A percentile compares a stretch with the other conserved stretches of the same genome.
phyloP scores from a whole-genome alignment of 805 yeast species.

The Suhomyces kilbournensis region DNA sequence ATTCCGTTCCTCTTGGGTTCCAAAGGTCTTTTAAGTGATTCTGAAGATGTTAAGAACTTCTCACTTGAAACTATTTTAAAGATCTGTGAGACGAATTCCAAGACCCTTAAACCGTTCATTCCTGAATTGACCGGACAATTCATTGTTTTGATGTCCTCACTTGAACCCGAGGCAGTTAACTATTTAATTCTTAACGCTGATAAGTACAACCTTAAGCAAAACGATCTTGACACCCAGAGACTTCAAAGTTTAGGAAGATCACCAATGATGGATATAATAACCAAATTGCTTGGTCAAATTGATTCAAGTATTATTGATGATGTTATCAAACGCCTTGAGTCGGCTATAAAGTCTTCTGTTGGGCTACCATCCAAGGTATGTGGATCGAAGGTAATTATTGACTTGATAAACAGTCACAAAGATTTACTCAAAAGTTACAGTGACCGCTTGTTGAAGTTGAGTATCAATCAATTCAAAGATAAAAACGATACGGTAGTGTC shows the following conservation, averaged over 20 bases:
- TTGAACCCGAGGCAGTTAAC: conserved; percentile 89
- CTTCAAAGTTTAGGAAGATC: conserved; percentile 71
- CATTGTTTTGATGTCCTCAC: conserved; percentile 69
- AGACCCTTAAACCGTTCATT: conserved; percentile 60
- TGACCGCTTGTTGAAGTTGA: conserved; percentile 57
- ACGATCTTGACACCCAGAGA: conserved; percentile 75
- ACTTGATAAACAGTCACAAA: conserved; percentile 56
- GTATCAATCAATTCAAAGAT: conserved; percentile 60
- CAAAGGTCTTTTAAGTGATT: conserved; percentile 78
- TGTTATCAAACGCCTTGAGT: conserved; percentile 48
- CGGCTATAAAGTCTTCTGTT: conserved; percentile 64
- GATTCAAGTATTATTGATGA: conserved; percentile 49
- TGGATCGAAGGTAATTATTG: conserved; percentile 69
- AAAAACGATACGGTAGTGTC: conserved; percentile 68
- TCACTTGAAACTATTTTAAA: conserved; percentile 73
- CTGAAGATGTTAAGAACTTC: conserved; percentile 77
- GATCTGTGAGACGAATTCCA: conserved; percentile 62
- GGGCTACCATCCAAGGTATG: conserved; percentile 92
- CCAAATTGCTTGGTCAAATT: conserved; percentile 57
- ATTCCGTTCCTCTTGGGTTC: conserved; percentile 78
- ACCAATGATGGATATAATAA: conserved; percentile 87
- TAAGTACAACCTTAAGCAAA: conserved; percentile 70
- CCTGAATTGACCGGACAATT: conserved; percentile 69
- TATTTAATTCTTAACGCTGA: conserved; percentile 85
- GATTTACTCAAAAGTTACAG: conserved; percentile 49